Evolutionary conservation across 1,284 basidiomycete species (phyloP), one percentile per base, ranked within the genome.

Genomic region (Cryptococcus neoformans): DNA sequence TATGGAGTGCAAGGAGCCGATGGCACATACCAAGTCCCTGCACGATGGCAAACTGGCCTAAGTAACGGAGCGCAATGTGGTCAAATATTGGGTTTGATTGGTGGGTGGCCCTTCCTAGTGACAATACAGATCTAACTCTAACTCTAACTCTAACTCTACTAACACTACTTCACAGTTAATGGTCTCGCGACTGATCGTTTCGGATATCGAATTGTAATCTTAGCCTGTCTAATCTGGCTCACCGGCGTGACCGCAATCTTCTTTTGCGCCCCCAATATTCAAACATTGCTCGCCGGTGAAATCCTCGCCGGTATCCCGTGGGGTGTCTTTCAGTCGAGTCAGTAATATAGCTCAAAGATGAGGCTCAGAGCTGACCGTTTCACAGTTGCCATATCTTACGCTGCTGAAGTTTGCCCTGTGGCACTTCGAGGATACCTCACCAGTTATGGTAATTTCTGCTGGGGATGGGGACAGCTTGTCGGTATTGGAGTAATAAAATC

Each of bases 1-100:
- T 78, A 68, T 62, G 76, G 76, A 39, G 57, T 69, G 17, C 60
- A 65, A 45, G 44, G 41, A 16, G 51, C 63, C 3, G 60, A 72
- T 41, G 74, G 74, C 38, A 65, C 68, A 11, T 81, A 78, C 60
- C 70, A 78, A 53, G 68, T 82, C n/a, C 67, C 79, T 0, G 78
- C 81, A 0, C 59, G 71, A 21, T 82, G 80, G 80, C 80, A 81
- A 58, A 68, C 78, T 8, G 80, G 79, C 45, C 68, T 81, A 16
- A 68, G 66, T 12, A 79, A 78, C 61, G 76, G 72, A 49, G 71
- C 70, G 6, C 69, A 73, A 44, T 65, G 64, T 48, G 78, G 78
- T 39, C 65, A 75, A 57, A 78, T 81, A 59, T 68, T 80, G 37
- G 80, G 80, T 54, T 69, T 81, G 11, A 65, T 76, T 7, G 34